phyloP scores from a whole-genome alignment of 2,329 filamentous ascomycete species.

The Hortaea werneckii region DNA sequence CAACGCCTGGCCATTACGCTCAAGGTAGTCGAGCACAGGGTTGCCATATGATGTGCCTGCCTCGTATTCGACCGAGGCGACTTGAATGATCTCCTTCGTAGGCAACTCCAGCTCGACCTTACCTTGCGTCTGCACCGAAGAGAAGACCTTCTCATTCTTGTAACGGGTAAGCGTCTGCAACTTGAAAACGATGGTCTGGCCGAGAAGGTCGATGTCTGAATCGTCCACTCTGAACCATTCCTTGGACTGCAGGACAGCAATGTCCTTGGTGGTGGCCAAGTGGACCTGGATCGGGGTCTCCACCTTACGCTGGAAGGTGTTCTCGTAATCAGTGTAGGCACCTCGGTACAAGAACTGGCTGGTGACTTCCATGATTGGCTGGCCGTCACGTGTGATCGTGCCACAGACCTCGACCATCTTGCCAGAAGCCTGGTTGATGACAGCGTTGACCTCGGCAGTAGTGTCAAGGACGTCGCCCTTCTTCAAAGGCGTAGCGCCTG shows the following conservation, averaged over 20 bases:
- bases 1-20: constrained; percentile 81
- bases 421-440: constrained; percentile 94
- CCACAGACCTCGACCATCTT: constrained; percentile 99
- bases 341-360: constrained; percentile 97
- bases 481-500: constrained; percentile 86
- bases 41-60: constrained; percentile 87
- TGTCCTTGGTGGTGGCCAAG: constrained; percentile 76
- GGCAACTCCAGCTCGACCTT: constrained; percentile 90
- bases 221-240: constrained; percentile 93
- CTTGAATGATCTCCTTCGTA: constrained; percentile 93
- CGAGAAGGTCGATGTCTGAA: constrained; percentile 73
- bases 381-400: constrained; percentile 74
- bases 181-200: constrained; percentile 91
- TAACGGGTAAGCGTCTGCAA: constrained; percentile 83
- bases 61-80: constrained; percentile 94
- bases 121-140: constrained; percentile 80
- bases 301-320: constrained; percentile 95
- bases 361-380: constrained; percentile 94
- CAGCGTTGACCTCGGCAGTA: constrained; percentile 90
- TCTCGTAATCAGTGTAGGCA: constrained; percentile 84
- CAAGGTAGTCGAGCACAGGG: constrained; percentile 90
- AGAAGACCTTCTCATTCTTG: constrained; percentile 91
- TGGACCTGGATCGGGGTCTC: constrained; percentile 94
- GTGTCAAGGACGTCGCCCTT: constrained; percentile 90
- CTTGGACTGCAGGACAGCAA: constrained; percentile 90